Evolutionary conservation across 257 asterid genomes (phyloP), one percentile per base, ranked within the genome.

Genomic region (Solanum infundibuliforme): DNA sequence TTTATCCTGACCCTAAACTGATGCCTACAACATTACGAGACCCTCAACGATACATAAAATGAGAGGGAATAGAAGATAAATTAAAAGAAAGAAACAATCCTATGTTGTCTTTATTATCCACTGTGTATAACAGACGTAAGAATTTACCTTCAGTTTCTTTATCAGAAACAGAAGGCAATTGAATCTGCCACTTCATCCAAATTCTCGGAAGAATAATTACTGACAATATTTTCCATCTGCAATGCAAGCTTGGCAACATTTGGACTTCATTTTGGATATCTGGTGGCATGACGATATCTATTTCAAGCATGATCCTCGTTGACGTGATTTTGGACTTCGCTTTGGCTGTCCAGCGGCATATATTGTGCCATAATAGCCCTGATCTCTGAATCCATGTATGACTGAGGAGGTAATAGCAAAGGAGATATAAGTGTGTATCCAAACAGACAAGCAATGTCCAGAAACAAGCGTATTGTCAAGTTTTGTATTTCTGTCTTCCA

Each of bases 301-400:
- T 87, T 82, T 93, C 90, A 93, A 91, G 98, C 97, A 89, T 65
- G 97, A 62, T 91, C 94, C 0, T 90, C 96, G 16, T 90, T 86
- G 13, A 60, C 83, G 43, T 96, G 98, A 91, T 89, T 93, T 86
- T 88, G 96, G 25, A 95, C 95, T 85, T 94, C 98, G 86, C 83
- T 90, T 91, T 96, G 99, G 86, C 95, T 91, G 94, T 95, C 98
- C 60, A 96, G 93, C 43, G 99, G 99, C 98, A 96, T 96, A 92
- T 94, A 96, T 85, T 96, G 99, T 48, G 99, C 95, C 99, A 96
- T 95, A 85, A 96, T 95, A 48, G 99, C 98, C 91, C 98, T 93
- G 86, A 96, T 96, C 91, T 96, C 99, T 2, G 98, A 93, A 87
- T 95, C 99, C 99, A 96, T 96, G 83, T 96, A 96, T 18, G 98